Evolutionary conservation across 345 rosid genomes (phyloP).

Genomic region (Eucalyptus sp.): DNA sequence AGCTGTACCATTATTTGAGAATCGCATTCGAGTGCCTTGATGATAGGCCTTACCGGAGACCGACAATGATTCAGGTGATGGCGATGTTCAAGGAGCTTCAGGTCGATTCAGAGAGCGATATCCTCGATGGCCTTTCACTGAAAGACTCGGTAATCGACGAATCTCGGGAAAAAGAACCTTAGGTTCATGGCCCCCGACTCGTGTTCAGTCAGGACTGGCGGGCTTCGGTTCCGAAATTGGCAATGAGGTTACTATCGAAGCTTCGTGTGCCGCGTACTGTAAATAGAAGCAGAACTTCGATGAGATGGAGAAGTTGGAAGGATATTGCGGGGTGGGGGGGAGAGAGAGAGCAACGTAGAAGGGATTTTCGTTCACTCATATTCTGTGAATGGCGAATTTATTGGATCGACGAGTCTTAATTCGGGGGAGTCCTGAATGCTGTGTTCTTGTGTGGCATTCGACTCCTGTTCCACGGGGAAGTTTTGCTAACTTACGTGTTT

Average conservation of each 20-base stretch:
- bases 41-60: conserved; percentile 74
- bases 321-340: background rate
- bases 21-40: conserved; percentile 91
- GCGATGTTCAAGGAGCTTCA: conserved; percentile 93
- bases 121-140: conserved; percentile 58
- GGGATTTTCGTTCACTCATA: background rate
- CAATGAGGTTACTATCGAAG: background rate
- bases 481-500: background rate
- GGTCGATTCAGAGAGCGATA: conserved; percentile 68
- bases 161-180: conserved; percentile 39
- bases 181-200: background rate
- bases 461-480: background rate
- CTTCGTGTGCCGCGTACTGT: background rate
- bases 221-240: background rate
- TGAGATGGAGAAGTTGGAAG: background rate
- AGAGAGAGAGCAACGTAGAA: background rate
- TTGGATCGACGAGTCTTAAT: background rate
- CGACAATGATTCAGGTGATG: conserved; percentile 97
- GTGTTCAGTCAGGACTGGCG: background rate
- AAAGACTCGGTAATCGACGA: conserved; percentile 57
- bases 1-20: conserved; percentile 55
- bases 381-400: background rate
- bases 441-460: background rate
- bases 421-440: background rate
- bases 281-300: background rate